Evolutionary conservation across 1,284 basidiomycete species (phyloP).

Genomic region (Puccinia novopanici): DNA sequence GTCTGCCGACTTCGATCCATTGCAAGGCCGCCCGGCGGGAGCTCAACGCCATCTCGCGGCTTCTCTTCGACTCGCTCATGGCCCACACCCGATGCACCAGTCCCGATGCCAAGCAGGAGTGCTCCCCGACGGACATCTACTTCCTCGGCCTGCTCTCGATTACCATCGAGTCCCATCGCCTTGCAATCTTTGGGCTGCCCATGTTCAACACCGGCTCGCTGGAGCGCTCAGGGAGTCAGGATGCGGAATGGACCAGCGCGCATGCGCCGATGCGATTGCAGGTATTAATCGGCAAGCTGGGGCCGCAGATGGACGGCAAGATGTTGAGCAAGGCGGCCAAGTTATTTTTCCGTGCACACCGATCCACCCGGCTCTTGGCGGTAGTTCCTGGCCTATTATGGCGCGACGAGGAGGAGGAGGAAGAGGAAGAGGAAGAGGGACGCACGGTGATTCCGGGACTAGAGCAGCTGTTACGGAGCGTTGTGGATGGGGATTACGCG

Average conservation of each 20-base stretch:
- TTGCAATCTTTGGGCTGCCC: conserved; percentile 8
- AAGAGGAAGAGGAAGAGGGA: too few relatives aligned
- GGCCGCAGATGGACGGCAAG: neutral
- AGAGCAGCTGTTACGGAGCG: conserved; percentile 3
- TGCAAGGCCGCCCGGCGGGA: neutral
- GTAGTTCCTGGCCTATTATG: neutral
- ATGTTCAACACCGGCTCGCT: conserved; percentile 20
- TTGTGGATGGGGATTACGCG: conserved; percentile 7
- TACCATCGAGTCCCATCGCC: conserved; percentile 32
- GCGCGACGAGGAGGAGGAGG: neutral
- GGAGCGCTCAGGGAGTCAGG: neutral
- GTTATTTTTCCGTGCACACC: conserved; percentile 24
- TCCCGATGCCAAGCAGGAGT: neutral
- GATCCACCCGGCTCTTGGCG: neutral
- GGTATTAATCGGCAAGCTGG: neutral
- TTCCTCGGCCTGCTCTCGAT: conserved; percentile 25
- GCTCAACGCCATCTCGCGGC: conserved; percentile 5
- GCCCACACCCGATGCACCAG: neutral
- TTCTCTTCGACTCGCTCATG: conserved; percentile 13
- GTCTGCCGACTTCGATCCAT: conserved; percentile 33
- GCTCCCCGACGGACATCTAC: neutral
- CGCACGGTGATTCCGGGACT: neutral
- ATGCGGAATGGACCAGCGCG: neutral
- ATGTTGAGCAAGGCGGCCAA: conserved; percentile 22
- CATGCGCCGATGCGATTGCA: conserved; percentile 28